Base-by-base conservation (phyloP, 2,329 filamentous ascomycete species). In the Ophiostoma sp. region DNA sequence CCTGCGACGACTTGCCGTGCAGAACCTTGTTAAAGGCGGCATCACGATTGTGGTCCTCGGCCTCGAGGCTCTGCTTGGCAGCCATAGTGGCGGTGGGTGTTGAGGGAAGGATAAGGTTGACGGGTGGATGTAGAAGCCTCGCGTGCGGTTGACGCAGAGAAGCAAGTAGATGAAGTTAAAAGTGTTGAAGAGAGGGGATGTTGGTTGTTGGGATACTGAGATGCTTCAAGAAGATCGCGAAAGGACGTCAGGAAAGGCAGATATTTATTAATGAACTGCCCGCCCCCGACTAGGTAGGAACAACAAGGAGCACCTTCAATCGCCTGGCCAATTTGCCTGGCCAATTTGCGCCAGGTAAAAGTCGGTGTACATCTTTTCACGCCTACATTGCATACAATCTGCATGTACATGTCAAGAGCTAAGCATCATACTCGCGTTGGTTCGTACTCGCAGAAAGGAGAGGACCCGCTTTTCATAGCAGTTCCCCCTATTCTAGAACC, bases 11-110 rank as follows among this genome's bases (percentile, higher is more conserved):
- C 73, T 79, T 80, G 77, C 86, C 92, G 81, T 97, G 94, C 84
- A 97, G 85, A 75, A 88, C 92, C 83, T 93, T 91, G 85, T 92
- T 94, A 86, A 97, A 97, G 75, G 87, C 90, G 74, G 92, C 92
- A 90, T 97, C 93, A 76, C 93, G 92, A 77, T 82, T 79, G 80
- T 94, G 90, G 79, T 97, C 88, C 82, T 97, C 92, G 77, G 84
- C 82, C 85, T 96, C 93, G 79, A 97, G 90, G 75, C 62, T 68
- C 39, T 68, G 39, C 44, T 71, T 73, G 64, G 73, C 54, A 44
- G 71, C 71, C 57, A 48, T 70, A 39, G 48, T 67, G 31, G 66
- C 23, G 41, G 41, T 23, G 20, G 10, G 35, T 17, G 35, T 15
- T 13, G 17, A 13, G 33, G 54, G 27, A 23, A 20, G 39, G 36